Conservation (phyloP, 352 stramenopile genomes). For the Globisporangium yorkense region DNA sequence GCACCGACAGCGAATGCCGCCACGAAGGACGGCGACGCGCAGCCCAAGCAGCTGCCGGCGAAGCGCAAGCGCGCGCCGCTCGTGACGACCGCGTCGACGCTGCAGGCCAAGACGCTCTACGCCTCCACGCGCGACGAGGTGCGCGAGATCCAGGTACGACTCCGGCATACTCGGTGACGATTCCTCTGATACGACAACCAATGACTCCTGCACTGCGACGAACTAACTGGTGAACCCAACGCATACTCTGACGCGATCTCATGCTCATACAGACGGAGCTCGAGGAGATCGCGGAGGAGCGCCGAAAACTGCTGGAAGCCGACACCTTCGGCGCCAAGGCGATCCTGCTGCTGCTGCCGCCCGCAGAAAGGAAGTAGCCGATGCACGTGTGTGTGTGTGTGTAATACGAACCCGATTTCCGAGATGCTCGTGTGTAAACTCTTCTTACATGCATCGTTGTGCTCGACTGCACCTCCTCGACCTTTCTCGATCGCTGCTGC, state of each 20-base stretch:
- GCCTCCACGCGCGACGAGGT: constrained; percentile 41
- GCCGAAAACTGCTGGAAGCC: constrained; percentile 22
- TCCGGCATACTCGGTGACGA: not conserved
- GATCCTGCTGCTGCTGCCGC: constrained; percentile 26
- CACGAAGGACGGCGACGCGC: not conserved
- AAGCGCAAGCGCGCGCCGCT: constrained; percentile 24
- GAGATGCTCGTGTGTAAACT: not conserved
- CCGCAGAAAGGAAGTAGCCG: constrained; percentile 14
- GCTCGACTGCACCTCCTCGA: no score
- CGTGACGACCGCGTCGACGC: constrained; percentile 30
- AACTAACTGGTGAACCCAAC: not conserved
- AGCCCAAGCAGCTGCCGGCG: constrained; percentile 6
- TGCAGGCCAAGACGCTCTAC: constrained; percentile 34
- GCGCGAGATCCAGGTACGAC: constrained; percentile 32
- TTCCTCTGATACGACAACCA: not conserved
- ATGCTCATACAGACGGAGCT: constrained; percentile 22
- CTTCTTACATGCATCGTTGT: no score
- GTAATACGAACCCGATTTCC: not conserved
- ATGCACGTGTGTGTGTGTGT: not conserved
- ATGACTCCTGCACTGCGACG: not conserved
- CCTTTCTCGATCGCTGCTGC: not conserved
- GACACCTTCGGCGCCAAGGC: constrained; percentile 19
- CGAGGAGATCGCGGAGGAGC: constrained; percentile 26
- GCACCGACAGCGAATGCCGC: not conserved
- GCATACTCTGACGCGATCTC: not conserved